These are phyloP conservation scores for Vitis hybrid DNA, from an alignment of 177 flowering plant species.

Conservation along the genomic window DNA sequence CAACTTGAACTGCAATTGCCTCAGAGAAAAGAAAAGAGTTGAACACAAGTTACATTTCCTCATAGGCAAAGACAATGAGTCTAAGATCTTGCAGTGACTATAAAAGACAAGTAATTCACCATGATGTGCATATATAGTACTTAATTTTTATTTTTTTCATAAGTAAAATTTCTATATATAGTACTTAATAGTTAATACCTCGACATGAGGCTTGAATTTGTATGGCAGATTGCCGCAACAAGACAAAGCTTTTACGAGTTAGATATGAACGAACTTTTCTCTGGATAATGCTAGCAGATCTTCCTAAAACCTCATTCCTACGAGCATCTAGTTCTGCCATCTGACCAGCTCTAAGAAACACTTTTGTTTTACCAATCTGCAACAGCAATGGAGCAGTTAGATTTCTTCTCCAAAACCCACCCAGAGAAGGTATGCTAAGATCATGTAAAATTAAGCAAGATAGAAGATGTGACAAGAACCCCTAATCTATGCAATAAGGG, in stretches of 20 bases:
- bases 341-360: conserved; percentile 97
- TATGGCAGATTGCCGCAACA: conserved; percentile 50
- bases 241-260: conserved; percentile 53
- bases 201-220: conserved; percentile 71
- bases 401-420: neutral
- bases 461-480: neutral
- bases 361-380: conserved; percentile 97
- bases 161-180: too few relatives aligned
- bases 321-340: conserved; percentile 96
- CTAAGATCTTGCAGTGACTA: neutral
- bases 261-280: conserved; percentile 69
- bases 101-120: neutral
- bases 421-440: neutral
- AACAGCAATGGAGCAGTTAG: conserved; percentile 18
- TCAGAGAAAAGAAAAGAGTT: neutral
- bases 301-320: conserved; percentile 73
- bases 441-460: neutral
- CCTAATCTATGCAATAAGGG: neutral
- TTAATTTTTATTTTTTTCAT: too few relatives aligned
- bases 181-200: conserved; percentile 44
- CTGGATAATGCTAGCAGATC: conserved; percentile 84
- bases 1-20: conserved; percentile 44
- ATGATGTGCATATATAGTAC: neutral
- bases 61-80: neutral
- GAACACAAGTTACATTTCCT: neutral